Evolutionary conservation across 768 basidiomycete genomes (phyloP), one percentile per base, ranked within the genome.

Genomic region (Russula sp.): DNA sequence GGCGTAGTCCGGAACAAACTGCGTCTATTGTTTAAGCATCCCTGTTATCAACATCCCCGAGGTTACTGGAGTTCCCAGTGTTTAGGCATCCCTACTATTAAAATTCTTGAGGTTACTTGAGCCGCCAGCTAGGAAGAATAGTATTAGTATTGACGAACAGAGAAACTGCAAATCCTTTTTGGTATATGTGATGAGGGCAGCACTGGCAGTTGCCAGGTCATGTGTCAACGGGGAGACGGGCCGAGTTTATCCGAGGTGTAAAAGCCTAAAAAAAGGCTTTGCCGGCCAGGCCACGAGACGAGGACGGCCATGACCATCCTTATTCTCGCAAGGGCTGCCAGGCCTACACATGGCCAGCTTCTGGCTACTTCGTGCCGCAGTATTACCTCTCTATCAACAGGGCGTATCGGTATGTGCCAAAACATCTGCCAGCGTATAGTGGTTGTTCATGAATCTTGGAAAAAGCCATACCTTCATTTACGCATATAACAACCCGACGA

Each of bases 381-480:
- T 31, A 51, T 64, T 34, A 16, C 13, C 14, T 40, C 48, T 14
- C 34, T 56, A 45, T 40, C 54, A 4, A 34, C 13, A 37, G 34
- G 20, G 22, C 20, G 27, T 45, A 42, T n/a, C 35, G 48, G 63
- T 64, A 40, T 50, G 63, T 52, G n/a, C 7, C 16, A 31, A 56
- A 11, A 27, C 16, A 40, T 10, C 40, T 48, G 39, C 20, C 40
- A 51, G 22, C 34, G 16, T 27, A 14, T 22, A n/a, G 13, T 51
- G 2, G 22, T 32, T 50, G 6, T 20, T 63, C n/a, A 62, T 39
- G 13, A n/a, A 40, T 37, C 37, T 31, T 11, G 8, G 22, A 10
- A 1, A 27, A 7, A 68, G 65, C 40, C 53, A 16, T 61, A 52
- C 67, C 62, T 57, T 63, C 57, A 6, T 55, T 47, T 20, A 22